Conservation (phyloP, 1,284 basidiomycete genomes). For the Cutaneotrichosporon mucoides region DNA sequence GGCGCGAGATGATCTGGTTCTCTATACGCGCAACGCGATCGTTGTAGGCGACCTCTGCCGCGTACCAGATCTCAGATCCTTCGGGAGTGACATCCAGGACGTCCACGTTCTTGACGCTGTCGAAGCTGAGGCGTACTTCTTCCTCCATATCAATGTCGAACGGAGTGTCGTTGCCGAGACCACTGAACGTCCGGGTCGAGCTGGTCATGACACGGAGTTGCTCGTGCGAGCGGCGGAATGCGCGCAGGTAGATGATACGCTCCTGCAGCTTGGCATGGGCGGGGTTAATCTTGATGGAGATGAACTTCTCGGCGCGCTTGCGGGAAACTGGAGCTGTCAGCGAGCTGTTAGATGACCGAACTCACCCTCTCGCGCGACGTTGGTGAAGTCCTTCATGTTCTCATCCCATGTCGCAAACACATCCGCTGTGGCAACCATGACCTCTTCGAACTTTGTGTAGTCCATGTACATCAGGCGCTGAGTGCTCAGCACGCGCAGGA, state of each 20-base stretch:
- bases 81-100: slow-evolving; percentile 90
- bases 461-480: slow-evolving; percentile 90
- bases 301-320: slow-evolving; percentile 88
- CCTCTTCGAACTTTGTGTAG: slow-evolving; percentile 86
- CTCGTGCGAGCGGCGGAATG: slow-evolving; percentile 96
- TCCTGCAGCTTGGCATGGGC: slow-evolving; percentile 91
- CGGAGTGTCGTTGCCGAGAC: slow-evolving; percentile 60
- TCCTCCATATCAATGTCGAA: slow-evolving; percentile 90
- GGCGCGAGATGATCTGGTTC: slow-evolving; percentile 92
- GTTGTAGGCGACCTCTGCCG: slow-evolving; percentile 95
- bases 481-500: slow-evolving; percentile 82
- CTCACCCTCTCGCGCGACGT: slow-evolving; percentile 75
- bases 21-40: slow-evolving; percentile 95
- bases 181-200: slow-evolving; percentile 79
- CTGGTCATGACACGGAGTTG: slow-evolving; percentile 96
- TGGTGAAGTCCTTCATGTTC: slow-evolving; percentile 95
- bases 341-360: slow-evolving; percentile 34
- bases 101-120: slow-evolving; percentile 91
- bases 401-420: slow-evolving; percentile 97
- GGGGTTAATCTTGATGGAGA: slow-evolving; percentile 91
- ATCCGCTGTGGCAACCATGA: slow-evolving; percentile 68
- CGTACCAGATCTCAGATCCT: slow-evolving; percentile 97
- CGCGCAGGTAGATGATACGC: slow-evolving; percentile 76
- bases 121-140: slow-evolving; percentile 91
- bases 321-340: slow-evolving; percentile 59